Percentiles rank a stretch among this genome's conserved stretches.
These are phyloP conservation scores for Alternaria longipes DNA, from an alignment of 2,329 filamentous ascomycete species.

Conservation along the genomic window DNA sequence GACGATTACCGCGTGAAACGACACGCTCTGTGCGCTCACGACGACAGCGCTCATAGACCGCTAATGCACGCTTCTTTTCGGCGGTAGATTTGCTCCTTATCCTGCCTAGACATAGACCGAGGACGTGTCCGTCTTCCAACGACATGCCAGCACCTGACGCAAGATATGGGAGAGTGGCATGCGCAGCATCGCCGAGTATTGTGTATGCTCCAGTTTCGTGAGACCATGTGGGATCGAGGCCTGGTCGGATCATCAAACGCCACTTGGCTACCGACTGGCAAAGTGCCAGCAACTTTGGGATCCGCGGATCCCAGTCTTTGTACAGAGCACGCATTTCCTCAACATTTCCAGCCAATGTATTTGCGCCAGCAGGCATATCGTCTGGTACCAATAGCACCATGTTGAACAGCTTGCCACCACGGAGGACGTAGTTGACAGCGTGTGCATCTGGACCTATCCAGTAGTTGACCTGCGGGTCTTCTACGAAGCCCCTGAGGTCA, in stretches of 20 bases:
- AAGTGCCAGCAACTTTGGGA: conserved; percentile 64
- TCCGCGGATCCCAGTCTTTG: conserved; percentile 65
- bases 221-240: conserved; percentile 64
- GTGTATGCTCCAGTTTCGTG: conserved; percentile 65
- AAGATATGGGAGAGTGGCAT: conserved; percentile 71
- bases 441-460: conserved; percentile 64
- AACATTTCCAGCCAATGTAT: conserved; percentile 61
- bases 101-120: conserved; percentile 64
- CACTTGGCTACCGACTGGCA: conserved; percentile 70
- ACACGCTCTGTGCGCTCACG: conserved; percentile 67
- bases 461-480: conserved; percentile 61
- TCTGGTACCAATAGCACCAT: conserved; percentile 63
- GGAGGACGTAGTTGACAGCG: conserved; percentile 61
- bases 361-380: conserved; percentile 57
- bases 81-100: conserved; percentile 52
- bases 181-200: conserved; percentile 70
- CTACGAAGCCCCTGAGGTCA: conserved; percentile 56
- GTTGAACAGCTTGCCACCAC: conserved; percentile 60
- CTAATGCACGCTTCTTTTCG: conserved; percentile 51
- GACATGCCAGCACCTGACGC: conserved; percentile 68
- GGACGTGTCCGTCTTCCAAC: conserved; percentile 67
- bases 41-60: conserved; percentile 66
- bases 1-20: conserved; percentile 67
- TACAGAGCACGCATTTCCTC: conserved; percentile 64
- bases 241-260: conserved; percentile 66